phyloP scores from a whole-genome alignment of 140 eudicot species.

The Senecio squalidus region DNA sequence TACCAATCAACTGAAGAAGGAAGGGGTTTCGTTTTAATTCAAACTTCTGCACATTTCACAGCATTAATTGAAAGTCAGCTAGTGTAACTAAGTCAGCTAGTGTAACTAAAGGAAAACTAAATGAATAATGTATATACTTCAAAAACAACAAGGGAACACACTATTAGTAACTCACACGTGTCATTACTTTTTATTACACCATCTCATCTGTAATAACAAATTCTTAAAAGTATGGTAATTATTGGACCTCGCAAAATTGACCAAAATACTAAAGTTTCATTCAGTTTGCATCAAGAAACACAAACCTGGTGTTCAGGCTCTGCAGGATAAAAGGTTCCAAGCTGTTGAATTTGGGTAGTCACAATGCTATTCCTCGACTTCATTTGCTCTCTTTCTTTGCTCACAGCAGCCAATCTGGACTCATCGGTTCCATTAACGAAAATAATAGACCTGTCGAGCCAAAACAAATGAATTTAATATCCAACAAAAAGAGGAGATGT shows the following conservation, averaged over 20 bases:
- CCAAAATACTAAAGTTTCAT: too few species aligned
- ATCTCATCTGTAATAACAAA: not conserved
- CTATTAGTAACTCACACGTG: not conserved
- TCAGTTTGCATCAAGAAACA: not conserved
- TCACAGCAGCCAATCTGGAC: slow-evolving; percentile 67
- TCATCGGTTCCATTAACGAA: slow-evolving; percentile 81
- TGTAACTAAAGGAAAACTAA: too few species aligned
- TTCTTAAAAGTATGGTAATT: not conserved
- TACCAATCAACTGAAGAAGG: slow-evolving; percentile 88
- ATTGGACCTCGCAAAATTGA: too few species aligned
- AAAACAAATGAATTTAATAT: not conserved
- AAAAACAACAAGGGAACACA: not conserved
- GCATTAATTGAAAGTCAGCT: not conserved
- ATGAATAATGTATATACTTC: too few species aligned
- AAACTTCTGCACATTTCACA: slow-evolving; percentile 53
- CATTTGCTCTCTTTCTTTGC: slow-evolving; percentile 85
- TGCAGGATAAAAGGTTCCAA: slow-evolving; percentile 66
- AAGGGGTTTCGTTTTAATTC: slow-evolving; percentile 82
- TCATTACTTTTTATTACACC: not conserved
- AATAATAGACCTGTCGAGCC: slow-evolving; percentile 66
- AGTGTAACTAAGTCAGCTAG: too few species aligned
- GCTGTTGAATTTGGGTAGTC: slow-evolving; percentile 81
- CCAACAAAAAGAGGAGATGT: not conserved
- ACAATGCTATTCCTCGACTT: slow-evolving; percentile 71
- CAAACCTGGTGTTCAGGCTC: slow-evolving; percentile 91